These are phyloP conservation scores for Microcyclospora tardicrescens DNA, from an alignment of 2,329 filamentous ascomycete species.

Conservation along the genomic window DNA sequence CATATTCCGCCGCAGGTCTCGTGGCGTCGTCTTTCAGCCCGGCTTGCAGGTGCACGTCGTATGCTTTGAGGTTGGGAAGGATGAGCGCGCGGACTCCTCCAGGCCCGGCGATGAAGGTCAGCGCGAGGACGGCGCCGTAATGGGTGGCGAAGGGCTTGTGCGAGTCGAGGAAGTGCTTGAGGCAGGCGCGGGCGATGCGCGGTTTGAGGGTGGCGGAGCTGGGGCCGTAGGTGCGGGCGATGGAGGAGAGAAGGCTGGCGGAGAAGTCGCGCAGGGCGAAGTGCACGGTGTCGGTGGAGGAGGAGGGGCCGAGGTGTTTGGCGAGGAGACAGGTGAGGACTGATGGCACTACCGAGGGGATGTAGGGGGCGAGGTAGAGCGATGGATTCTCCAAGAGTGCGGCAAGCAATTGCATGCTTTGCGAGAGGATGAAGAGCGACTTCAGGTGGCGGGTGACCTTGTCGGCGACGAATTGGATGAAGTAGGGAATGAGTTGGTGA, in stretches of 20 bases:
- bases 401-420: conserved; percentile 83
- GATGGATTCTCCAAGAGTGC: conserved; percentile 73
- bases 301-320: conserved; percentile 54
- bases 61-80: conserved; percentile 52
- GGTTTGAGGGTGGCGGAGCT: conserved; percentile 73
- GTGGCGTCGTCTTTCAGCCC: conserved; percentile 41
- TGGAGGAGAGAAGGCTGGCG: conserved; percentile 64
- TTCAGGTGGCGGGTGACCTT: conserved; percentile 91
- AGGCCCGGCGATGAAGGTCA: conserved; percentile 61
- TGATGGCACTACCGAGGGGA: conserved; percentile 62
- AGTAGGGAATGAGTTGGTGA: conserved; percentile 92
- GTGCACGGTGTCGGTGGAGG: conserved; percentile 43
- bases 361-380: conserved; percentile 61
- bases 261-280: conserved; percentile 77
- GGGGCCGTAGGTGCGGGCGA: conserved; percentile 68
- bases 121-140: conserved; percentile 74
- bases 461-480: conserved; percentile 88
- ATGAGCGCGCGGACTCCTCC: conserved; percentile 53
- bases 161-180: conserved; percentile 84
- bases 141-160: conserved; percentile 70
- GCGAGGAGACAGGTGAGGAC: conserved; percentile 85
- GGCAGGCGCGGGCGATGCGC: conserved; percentile 79
- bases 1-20: conserved; percentile 46
- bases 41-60: conserved; percentile 48
- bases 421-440: conserved; percentile 73